Percentiles rank a stretch among this genome's conserved stretches.
Conservation (phyloP, 2,329 filamentous ascomycete genomes). For the Diaporthe sp. region DNA sequence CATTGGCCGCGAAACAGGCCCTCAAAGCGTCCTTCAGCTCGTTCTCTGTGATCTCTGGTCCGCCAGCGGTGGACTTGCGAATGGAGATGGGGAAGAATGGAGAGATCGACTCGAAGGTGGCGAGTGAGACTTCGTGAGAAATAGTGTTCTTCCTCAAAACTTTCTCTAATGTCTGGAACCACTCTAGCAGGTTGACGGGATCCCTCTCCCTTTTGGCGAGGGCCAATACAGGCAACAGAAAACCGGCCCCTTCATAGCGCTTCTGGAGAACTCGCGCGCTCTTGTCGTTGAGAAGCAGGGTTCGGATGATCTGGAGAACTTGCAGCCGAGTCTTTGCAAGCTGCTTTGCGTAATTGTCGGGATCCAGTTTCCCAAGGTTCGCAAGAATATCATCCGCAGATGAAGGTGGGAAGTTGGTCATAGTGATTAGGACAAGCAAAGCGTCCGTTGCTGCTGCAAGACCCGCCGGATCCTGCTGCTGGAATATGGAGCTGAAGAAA, state of each 20-base stretch:
- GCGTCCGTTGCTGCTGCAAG: slow-evolving; percentile 37
- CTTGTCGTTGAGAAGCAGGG: slow-evolving; percentile 15
- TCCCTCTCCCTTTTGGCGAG: slow-evolving; percentile 62
- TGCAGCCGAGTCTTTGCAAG: slow-evolving; percentile 36
- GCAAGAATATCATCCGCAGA: slow-evolving; percentile 29
- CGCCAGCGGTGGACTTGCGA: slow-evolving; percentile 61
- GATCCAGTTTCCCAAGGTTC: slow-evolving; percentile 28
- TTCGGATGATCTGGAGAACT: slow-evolving; percentile 25
- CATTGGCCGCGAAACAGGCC: slow-evolving; percentile 65
- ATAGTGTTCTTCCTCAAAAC: slow-evolving; percentile 61
- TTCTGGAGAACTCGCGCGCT: slow-evolving; percentile 42
- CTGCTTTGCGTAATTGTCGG: slow-evolving; percentile 35
- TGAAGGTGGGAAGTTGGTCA: slow-evolving; percentile 34
- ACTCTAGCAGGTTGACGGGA: slow-evolving; percentile 67
- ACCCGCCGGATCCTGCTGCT: slow-evolving; percentile 32
- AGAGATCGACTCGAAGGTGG: slow-evolving; percentile 68
- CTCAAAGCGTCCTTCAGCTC: slow-evolving; percentile 67
- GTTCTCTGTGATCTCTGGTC: slow-evolving; percentile 64
- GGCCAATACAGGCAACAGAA: slow-evolving; percentile 55
- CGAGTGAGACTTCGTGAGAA: slow-evolving; percentile 59
- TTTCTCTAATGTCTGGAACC: slow-evolving; percentile 64
- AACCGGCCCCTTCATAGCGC: slow-evolving; percentile 28
- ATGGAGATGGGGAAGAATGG: slow-evolving; percentile 73
- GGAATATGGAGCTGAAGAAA: slow-evolving; percentile 37
- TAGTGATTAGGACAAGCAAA: slow-evolving; percentile 27